phyloP scores from a whole-genome alignment of 441 rosid genomes.

The Populus hybrid region DNA sequence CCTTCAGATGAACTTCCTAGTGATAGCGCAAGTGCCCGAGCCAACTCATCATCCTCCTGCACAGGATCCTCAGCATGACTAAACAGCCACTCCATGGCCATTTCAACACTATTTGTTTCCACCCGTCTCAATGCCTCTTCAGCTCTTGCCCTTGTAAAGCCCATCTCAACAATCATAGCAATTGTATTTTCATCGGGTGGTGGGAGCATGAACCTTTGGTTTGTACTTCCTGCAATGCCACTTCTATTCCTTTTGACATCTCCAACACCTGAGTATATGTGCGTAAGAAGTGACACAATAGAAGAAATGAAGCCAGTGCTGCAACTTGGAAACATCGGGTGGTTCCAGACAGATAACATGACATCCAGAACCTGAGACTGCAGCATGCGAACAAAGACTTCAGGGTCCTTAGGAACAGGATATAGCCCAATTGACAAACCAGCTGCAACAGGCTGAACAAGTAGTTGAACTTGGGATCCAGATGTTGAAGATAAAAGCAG shows the following conservation, averaged over 20 bases:
- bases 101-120: constrained; percentile 94
- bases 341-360: constrained; percentile 86
- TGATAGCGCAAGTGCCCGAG: constrained; percentile 96
- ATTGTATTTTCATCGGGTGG: constrained; percentile 92
- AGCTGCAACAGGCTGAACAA: constrained; percentile 83
- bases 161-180: constrained; percentile 94
- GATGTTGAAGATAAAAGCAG: constrained; percentile 67
- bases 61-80: constrained; percentile 89
- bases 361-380: constrained; percentile 92
- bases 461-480: constrained; percentile 82
- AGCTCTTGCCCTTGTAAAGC: constrained; percentile 96
- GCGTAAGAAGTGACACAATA: constrained; percentile 71
- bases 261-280: constrained; percentile 85
- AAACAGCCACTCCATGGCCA: constrained; percentile 98
- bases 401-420: constrained; percentile 95
- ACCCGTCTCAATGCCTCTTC: constrained; percentile 92
- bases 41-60: constrained; percentile 98
- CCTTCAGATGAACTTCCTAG: constrained; percentile 90
- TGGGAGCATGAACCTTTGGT: constrained; percentile 70
- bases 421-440: constrained; percentile 88
- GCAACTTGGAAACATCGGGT: constrained; percentile 78
- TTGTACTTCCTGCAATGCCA: constrained; percentile 63
- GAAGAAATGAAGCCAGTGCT: constrained; percentile 68
- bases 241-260: constrained; percentile 73
- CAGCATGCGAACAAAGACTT: constrained; percentile 74